A percentile compares a stretch with the other conserved stretches of the same genome.
Conservation (phyloP, 257 asterid genomes). For the Nicotiana otophora region DNA sequence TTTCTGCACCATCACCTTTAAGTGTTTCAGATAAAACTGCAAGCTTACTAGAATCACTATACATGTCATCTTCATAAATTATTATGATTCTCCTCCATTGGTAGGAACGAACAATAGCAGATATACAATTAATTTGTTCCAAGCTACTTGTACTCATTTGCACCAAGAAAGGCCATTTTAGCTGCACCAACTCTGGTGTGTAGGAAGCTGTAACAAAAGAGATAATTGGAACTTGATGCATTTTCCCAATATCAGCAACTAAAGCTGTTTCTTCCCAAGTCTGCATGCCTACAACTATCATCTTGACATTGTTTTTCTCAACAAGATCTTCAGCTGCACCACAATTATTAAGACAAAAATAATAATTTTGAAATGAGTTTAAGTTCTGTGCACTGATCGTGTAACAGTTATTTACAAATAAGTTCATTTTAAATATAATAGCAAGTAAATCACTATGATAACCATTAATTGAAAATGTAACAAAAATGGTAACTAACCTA, state of each 20-base stretch:
- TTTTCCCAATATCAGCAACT: slow-evolving; percentile 34
- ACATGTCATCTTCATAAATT: slow-evolving; percentile 27
- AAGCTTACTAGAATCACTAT: slow-evolving; percentile 28
- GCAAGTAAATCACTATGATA: not conserved
- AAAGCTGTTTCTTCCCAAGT: slow-evolving; percentile 43
- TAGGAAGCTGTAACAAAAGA: slow-evolving; percentile 29
- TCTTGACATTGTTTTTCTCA: slow-evolving; percentile 17
- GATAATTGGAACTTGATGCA: slow-evolving; percentile 31
- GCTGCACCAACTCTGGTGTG: slow-evolving; percentile 12
- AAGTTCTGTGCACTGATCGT: not conserved
- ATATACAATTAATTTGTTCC: slow-evolving; percentile 23
- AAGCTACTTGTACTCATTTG: slow-evolving; percentile 23
- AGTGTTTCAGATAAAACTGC: slow-evolving; percentile 27
- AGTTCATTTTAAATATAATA: not conserved
- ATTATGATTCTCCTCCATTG: slow-evolving; percentile 34
- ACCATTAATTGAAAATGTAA: not conserved
- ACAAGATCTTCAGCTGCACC: slow-evolving; percentile 36
- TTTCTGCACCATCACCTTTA: slow-evolving; percentile 16
- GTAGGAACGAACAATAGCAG: slow-evolving; percentile 22
- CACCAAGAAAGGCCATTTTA: slow-evolving; percentile 40
- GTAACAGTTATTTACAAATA: not conserved
- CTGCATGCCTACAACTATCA: slow-evolving; percentile 24
- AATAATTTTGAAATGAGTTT: not conserved
- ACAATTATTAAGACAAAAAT: not conserved
- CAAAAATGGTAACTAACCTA: too few species aligned